These are phyloP conservation scores for Cercospora sesami DNA, from an alignment of 2,329 filamentous ascomycete genomes.

Conservation along the genomic window DNA sequence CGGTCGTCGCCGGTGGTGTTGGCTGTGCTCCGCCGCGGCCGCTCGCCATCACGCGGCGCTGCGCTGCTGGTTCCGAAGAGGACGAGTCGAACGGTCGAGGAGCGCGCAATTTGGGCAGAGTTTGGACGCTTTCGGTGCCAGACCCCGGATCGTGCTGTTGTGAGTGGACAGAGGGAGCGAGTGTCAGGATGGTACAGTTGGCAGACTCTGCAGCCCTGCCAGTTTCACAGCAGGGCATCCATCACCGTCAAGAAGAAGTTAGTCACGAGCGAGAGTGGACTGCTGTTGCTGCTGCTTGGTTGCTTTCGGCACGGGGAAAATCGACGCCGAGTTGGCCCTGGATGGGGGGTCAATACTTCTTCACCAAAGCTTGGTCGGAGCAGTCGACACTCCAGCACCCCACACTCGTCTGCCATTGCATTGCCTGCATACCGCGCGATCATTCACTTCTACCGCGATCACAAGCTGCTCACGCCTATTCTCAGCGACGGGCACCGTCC, in stretches of 20 bases:
- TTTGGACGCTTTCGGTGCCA: background rate
- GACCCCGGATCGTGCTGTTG: background rate
- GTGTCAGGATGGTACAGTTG: background rate
- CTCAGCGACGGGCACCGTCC: background rate
- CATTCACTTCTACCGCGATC: background rate
- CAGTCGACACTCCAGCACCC: background rate
- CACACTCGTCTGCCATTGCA: background rate
- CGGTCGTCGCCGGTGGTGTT: background rate
- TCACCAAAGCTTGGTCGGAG: background rate
- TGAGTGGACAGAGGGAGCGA: conserved; percentile 4
- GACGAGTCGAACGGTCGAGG: background rate
- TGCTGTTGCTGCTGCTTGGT: background rate
- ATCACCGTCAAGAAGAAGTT: background rate
- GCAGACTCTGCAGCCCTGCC: conserved; percentile 6
- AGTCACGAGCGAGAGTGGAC: background rate
- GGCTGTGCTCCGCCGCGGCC: background rate
- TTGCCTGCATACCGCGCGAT: background rate
- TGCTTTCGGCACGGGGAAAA: background rate
- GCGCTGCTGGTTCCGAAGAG: background rate
- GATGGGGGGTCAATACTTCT: background rate
- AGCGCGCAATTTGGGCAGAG: conserved; percentile 10
- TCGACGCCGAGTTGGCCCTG: background rate
- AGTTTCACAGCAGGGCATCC: background rate
- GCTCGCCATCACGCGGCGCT: conserved; percentile 2
- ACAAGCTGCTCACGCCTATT: background rate